Evolutionary conservation across 2,329 filamentous ascomycete species (phyloP), one percentile per base, ranked within the genome.

Genomic region (Ascochyta lentis): DNA sequence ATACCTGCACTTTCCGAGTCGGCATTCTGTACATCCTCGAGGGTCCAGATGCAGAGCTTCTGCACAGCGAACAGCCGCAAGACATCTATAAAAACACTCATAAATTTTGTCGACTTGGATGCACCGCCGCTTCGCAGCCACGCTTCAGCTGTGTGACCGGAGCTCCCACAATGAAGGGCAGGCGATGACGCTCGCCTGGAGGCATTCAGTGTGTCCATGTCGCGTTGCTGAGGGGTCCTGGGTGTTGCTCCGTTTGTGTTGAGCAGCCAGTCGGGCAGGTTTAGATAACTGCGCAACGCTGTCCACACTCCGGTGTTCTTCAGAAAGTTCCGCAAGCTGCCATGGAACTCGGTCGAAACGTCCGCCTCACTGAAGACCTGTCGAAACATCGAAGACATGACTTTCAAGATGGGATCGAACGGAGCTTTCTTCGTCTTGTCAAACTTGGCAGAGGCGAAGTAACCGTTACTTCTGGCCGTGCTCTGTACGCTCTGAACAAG

Each of bases 11-110:
- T 95, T 73, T 97, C 94, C 24, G 89, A 86, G 70, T 97, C 94
- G 6, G 92, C 92, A 73, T 92, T 95, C 66, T 97, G 92, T 29
- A 97, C 78, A 74, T 97, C 94, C 68, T 97, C 94, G 26, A 97
- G 78, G 65, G 88, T 92, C 65, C 96, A 88, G 68, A 91, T 96
- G 49, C 96, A 92, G 66, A 96, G 87, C 66, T 93, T 95, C 71
- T 93, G 88, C 19, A 88, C 83, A 0, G 91, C 89, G 51, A 98
- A 87, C 38, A 96, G 85, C 48, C 91, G 86, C 46, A 97, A 76
- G 9, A 96, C 89, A 64, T 97, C 93, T 41, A 96, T 79, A 65
- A 96, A 94, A 1, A 91, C 93, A 69, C 92, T 94, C 82, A 94
- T 90, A 52, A 96, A 83, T 12, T 91, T 87, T 61, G 91, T 89